phyloP scores from a whole-genome alignment of 306 rosid species.

The Acacia melanoxylon region DNA sequence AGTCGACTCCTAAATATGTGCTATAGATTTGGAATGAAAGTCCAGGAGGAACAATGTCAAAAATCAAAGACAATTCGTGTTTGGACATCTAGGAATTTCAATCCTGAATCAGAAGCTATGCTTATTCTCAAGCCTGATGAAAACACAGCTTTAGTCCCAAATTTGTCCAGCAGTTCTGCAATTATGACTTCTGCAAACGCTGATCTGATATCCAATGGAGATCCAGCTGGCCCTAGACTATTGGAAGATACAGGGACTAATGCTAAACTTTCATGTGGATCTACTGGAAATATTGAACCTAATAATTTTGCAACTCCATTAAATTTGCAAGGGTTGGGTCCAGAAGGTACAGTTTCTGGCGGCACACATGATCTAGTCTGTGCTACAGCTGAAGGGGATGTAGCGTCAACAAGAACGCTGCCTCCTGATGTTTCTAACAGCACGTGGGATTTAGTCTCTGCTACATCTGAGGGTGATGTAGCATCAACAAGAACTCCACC shows the following conservation, averaged over 20 bases:
- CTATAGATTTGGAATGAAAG: conserved; percentile 72
- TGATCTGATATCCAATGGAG: conserved; percentile 34
- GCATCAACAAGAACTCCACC: conserved; percentile 36
- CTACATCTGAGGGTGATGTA: conserved; percentile 39
- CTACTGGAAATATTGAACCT: conserved; percentile 40
- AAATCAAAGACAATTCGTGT: conserved; percentile 64
- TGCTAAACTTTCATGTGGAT: conserved; percentile 39
- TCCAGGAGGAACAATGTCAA: conserved; percentile 66
- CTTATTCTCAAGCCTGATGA: conserved; percentile 42
- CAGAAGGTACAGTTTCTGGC: conserved; percentile 34
- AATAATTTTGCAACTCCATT: conserved; percentile 15
- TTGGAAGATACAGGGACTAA: conserved; percentile 35
- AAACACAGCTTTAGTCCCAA: conserved; percentile 35
- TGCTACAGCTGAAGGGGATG: conserved; percentile 39
- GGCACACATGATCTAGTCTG: conserved; percentile 34
- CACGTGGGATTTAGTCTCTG: conserved; percentile 33
- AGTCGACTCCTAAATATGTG: conserved; percentile 60
- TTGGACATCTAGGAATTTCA: conserved; percentile 70
- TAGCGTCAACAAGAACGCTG: conserved; percentile 27
- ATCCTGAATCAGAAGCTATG: conserved; percentile 47
- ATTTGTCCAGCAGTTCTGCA: conserved; percentile 37
- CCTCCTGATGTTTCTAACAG: conserved; percentile 44
- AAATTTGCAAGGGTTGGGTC: conserved; percentile 33
- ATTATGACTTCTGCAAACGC: conserved; percentile 34
- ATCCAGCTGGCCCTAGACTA: conserved; percentile 31